Evolutionary conservation across 2,329 filamentous ascomycete species (phyloP).

Genomic region (Monilinia laxa): DNA sequence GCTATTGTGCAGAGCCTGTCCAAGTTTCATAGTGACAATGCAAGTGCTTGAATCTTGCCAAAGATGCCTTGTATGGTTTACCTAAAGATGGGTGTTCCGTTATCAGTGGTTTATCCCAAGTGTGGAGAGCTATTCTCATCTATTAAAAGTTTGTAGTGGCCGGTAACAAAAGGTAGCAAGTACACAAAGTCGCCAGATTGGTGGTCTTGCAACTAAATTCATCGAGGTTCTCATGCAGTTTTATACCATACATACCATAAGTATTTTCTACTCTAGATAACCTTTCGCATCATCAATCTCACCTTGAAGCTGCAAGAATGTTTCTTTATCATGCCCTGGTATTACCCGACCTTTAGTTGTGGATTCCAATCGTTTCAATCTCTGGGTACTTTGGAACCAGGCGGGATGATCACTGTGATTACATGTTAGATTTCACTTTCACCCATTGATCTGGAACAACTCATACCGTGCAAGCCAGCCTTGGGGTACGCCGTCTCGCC

Average conservation of each 20-base stretch:
- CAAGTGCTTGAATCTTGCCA: background rate
- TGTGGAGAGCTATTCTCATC: background rate
- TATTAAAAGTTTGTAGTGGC: background rate
- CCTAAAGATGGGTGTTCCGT: background rate
- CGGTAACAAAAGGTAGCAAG: background rate
- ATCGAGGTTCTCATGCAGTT: background rate
- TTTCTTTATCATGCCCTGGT: slow-evolving; percentile 37
- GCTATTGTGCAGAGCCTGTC: background rate
- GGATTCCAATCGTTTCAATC: slow-evolving; percentile 38
- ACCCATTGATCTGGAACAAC: background rate
- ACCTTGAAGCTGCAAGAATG: slow-evolving; percentile 34
- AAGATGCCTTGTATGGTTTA: background rate
- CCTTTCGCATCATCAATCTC: slow-evolving; percentile 32
- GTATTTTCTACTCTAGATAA: slow-evolving; percentile 3
- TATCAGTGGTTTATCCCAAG: background rate
- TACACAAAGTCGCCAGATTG: background rate
- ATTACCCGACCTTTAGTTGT: slow-evolving; percentile 36
- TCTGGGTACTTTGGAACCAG: slow-evolving; percentile 41
- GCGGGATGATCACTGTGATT: slow-evolving; percentile 37
- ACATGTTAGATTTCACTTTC: slow-evolving; percentile 13
- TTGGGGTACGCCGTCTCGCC: slow-evolving; percentile 39
- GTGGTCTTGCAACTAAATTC: background rate
- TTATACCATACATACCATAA: background rate
- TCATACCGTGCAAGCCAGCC: slow-evolving; percentile 40
- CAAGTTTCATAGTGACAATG: background rate